phyloP scores from a whole-genome alignment of 257 asterid genomes.

The Ilex aquifolium region DNA sequence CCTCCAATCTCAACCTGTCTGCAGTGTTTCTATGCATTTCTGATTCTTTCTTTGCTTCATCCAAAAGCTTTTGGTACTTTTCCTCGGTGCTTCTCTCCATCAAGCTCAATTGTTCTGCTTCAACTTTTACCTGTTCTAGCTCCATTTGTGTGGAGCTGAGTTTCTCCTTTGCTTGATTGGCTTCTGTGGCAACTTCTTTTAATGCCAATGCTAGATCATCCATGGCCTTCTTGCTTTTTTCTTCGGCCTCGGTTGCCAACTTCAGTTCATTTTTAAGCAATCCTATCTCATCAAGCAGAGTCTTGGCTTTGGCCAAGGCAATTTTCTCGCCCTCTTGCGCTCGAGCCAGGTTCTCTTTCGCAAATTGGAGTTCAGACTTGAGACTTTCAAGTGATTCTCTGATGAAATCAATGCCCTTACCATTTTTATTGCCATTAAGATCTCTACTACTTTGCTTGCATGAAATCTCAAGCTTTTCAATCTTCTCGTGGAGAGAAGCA shows the following conservation, averaged over 20 bases:
- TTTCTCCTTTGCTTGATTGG: conserved; percentile 50
- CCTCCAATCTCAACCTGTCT: conserved; percentile 65
- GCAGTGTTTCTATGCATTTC: conserved; percentile 48
- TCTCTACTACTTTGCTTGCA: conserved; percentile 10
- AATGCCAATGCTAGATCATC: conserved; percentile 74
- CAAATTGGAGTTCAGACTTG: conserved; percentile 21
- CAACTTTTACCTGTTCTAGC: conserved; percentile 31
- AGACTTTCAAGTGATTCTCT: conserved; percentile 18
- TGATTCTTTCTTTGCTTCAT: conserved; percentile 42
- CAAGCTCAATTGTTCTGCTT: conserved; percentile 34
- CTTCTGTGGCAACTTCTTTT: conserved; percentile 59
- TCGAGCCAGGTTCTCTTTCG: conserved; percentile 19
- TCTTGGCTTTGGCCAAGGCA: conserved; percentile 16
- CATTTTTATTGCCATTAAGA: background rate
- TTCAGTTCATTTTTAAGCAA: conserved; percentile 40
- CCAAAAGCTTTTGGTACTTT: conserved; percentile 31
- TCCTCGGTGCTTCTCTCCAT: conserved; percentile 34
- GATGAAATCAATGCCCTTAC: background rate
- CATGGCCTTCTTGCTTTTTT: conserved; percentile 65
- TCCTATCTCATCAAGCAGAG: conserved; percentile 25
- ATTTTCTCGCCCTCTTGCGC: conserved; percentile 25
- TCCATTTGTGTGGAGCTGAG: conserved; percentile 25
- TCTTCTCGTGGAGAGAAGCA: conserved; percentile 12
- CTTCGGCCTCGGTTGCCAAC: conserved; percentile 58
- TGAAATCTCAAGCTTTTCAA: conserved; percentile 26